Base-by-base conservation (phyloP, 75 land plant species). In the Azolla pinnata region DNA sequence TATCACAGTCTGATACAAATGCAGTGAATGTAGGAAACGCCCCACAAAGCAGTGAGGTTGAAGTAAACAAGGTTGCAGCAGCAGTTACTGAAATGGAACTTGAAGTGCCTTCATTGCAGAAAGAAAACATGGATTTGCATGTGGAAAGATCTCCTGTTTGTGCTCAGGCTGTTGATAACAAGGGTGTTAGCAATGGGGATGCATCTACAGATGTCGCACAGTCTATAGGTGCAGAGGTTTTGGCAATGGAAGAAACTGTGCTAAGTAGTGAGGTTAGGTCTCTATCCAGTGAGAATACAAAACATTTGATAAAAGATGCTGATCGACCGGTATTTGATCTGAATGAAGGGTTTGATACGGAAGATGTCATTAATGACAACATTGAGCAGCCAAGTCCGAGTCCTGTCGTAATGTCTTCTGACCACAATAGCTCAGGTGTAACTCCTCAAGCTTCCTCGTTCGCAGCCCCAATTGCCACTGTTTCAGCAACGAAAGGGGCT, bases 381-480 rank as follows among this genome's bases (percentile, higher is more conserved):
- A n/a, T 61, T 17, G 52, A 46, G 24, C 31, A 46, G 17, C 46
- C 54, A 27, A 25, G 34, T 40, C 31, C 61, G 14, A 61, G 26
- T 52, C 54, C 75, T 24, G 26, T 53, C 46, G 44, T 65, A 12
- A 9, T 20, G 28, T 29, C 46, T 26, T 40, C 61, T 33, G n/a
- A n/a, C n/a, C n/a, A n/a, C n/a, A n/a, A n/a, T n/a, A n/a, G n/a
- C n/a, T 31, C 46, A 49, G 50, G 40, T 48, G 25, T 19, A 21
- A 17, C 54, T 62, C 55, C 55, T 31, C 26, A 52, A 9, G 24
- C 54, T 25, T 25, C 29, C 14, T 27, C 54, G 14, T 62, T 62
- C 31, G 56, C 75, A 38, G 69, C 75, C n/a, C 79, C 76, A 17
- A 60, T 75, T 27, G 69, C 79, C n/a, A 65, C 72, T 19, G 68